A percentile compares a stretch with the other conserved stretches of the same genome.
Conservation (phyloP, 306 rosid species). For the Dryas octopetala region DNA sequence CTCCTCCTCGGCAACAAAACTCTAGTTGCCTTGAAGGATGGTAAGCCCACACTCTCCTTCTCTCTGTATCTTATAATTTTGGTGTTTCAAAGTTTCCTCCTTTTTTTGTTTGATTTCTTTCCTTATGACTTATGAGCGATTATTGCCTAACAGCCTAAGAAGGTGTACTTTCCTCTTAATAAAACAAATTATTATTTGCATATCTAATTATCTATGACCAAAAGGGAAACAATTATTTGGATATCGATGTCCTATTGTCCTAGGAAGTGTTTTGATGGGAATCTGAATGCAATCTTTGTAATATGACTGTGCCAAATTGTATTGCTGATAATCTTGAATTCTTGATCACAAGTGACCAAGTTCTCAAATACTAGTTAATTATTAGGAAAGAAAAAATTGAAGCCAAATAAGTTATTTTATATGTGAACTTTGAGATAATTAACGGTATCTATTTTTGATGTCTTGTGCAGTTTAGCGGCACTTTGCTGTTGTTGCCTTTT, state of each 20-base stretch:
- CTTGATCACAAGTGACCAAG: too few relatives aligned
- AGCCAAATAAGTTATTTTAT: neutral
- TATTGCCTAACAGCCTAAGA: neutral
- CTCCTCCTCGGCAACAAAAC: slow-evolving; percentile 36
- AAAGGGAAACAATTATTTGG: too few relatives aligned
- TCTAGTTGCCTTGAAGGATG: slow-evolving; percentile 73
- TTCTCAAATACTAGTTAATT: too few relatives aligned
- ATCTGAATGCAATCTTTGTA: neutral
- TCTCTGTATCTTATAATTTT: neutral
- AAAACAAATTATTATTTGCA: too few relatives aligned
- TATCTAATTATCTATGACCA: too few relatives aligned
- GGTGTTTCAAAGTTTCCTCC: neutral
- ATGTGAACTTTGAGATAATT: neutral
- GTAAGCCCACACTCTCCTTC: slow-evolving; percentile 27
- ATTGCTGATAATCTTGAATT: neutral
- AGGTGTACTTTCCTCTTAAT: neutral
- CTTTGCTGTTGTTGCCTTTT: slow-evolving; percentile 45
- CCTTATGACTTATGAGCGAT: neutral
- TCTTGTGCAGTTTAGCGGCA: slow-evolving; percentile 35
- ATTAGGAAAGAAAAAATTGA: neutral
- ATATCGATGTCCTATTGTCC: too few relatives aligned
- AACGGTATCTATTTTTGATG: neutral
- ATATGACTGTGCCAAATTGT: neutral
- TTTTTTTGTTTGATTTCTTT: neutral
- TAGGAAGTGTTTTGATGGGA: too few relatives aligned